Evolutionary conservation across 2,329 filamentous ascomycete genomes (phyloP), one percentile per base, ranked within the genome.

Genomic region (Xylaria sp.): DNA sequence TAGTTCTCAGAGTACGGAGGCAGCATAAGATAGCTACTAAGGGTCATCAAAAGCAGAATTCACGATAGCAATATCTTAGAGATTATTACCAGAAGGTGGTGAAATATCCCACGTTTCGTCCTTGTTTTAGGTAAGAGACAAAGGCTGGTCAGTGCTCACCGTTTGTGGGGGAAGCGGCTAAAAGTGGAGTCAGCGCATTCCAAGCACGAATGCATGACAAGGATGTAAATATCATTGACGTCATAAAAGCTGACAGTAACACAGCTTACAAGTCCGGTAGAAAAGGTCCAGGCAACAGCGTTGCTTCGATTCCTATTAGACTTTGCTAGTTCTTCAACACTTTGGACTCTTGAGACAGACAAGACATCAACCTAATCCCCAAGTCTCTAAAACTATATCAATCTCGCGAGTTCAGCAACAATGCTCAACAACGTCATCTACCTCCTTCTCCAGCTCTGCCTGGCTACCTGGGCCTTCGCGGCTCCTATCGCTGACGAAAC

Each of bases 401-500:
- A 58, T 15, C 2, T 10, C 1, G 4, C 38, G 10, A 59, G 28
- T 36, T 6, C 23, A 60, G 38, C 42, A 31, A 66, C 51, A 49
- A 80, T 80, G 79, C 68, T 78, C 63, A 73, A 77, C 59, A 72
- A 77, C 73, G 71, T 78, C 73, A 72, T 84, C 71, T 76, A 80
- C 72, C 71, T 86, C 73, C 74, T 88, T 71, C 80, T 89, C 67
- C 85, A 88, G 79, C 83, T 88, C 71, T 84, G 81, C 73, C 81
- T 86, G 73, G 81, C 86, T 60, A 77, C 82, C 49, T 77, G 87
- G 64, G 81, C 84, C 56, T 79, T 83, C 64, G 87, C 85, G 26
- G 86, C 85, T 2, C 84, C 84, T 58, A 66, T 83, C 40, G 76
- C 75, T 15, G 77, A 79, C 49, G 79, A 79, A 7, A 78, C 82